Evolutionary conservation across 768 basidiomycete genomes (phyloP).

Genomic region (Trametes elegans): DNA sequence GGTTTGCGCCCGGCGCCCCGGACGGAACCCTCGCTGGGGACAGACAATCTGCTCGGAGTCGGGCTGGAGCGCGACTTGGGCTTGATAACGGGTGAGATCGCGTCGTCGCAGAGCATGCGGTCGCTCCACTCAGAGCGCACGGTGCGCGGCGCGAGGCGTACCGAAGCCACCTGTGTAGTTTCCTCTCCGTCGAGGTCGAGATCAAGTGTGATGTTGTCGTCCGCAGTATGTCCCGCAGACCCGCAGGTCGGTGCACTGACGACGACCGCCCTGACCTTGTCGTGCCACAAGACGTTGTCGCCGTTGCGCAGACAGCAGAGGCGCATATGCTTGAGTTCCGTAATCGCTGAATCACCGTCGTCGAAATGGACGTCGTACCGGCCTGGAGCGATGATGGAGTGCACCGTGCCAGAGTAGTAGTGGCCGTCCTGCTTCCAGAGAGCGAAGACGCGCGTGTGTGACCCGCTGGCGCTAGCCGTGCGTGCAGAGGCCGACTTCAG

Average conservation of each 20-base stretch:
- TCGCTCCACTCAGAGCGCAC: slow-evolving; percentile 53
- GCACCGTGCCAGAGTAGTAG: slow-evolving; percentile 61
- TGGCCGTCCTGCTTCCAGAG: slow-evolving; percentile 59
- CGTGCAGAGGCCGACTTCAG: slow-evolving; percentile 17
- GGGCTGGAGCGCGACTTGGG: slow-evolving; percentile 39
- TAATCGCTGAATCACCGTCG: slow-evolving; percentile 49
- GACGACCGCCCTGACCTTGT: slow-evolving; percentile 24
- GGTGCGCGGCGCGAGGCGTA: slow-evolving; percentile 52
- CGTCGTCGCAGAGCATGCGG: slow-evolving; percentile 42
- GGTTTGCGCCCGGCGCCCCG: slow-evolving; percentile 32
- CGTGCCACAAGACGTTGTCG: slow-evolving; percentile 51
- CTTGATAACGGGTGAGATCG: slow-evolving; percentile 42
- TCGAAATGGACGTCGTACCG: slow-evolving; percentile 63
- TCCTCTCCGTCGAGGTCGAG: slow-evolving; percentile 38
- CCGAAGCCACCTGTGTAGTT: slow-evolving; percentile 33
- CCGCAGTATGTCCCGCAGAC: slow-evolving; percentile 1
- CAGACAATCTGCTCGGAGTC: slow-evolving; percentile 44
- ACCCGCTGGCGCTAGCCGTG: slow-evolving; percentile 21
- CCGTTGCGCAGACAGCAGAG: slow-evolving; percentile 46
- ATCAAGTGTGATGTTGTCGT: slow-evolving; percentile 35
- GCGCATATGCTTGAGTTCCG: slow-evolving; percentile 40
- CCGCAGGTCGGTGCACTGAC: slow-evolving; percentile 3
- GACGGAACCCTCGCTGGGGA: slow-evolving; percentile 35
- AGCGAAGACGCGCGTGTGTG: slow-evolving; percentile 74
- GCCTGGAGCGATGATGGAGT: slow-evolving; percentile 33